These are phyloP conservation scores for Cenchrus americanus DNA, from an alignment of 176 grass and related monocot species.

Conservation along the genomic window DNA sequence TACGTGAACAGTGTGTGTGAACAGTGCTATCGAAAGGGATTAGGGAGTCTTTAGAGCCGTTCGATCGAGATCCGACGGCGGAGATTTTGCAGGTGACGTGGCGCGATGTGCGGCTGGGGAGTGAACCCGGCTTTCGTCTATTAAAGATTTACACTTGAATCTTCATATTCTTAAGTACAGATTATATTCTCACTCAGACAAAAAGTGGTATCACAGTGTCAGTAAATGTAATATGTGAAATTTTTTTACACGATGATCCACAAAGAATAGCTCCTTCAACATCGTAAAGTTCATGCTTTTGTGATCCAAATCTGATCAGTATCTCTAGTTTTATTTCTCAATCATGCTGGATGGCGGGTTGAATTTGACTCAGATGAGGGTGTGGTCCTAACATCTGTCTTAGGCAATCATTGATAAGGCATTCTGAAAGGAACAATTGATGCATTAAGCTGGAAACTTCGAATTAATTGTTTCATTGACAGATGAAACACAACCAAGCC, in stretches of 20 bases:
- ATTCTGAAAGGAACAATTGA: not conserved
- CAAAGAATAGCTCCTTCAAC: not conserved
- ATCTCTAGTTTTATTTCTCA: slow-evolving; percentile 1
- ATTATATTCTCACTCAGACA: slow-evolving; percentile 15
- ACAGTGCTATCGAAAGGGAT: too few species aligned
- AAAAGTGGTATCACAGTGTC: not conserved
- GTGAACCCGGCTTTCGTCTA: too few species aligned
- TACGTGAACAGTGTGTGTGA: too few species aligned
- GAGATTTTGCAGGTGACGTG: too few species aligned
- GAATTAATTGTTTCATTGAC: not conserved
- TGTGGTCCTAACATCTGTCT: slow-evolving; percentile 65
- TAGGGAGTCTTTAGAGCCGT: too few species aligned
- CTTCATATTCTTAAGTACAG: not conserved
- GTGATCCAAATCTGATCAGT: slow-evolving; percentile 5
- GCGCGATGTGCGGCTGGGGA: too few species aligned
- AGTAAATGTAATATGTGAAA: not conserved
- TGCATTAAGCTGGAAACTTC: not conserved
- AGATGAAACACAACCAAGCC: not conserved
- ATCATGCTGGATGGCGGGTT: slow-evolving; percentile 50
- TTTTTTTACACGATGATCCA: not conserved
- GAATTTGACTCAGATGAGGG: slow-evolving; percentile 74
- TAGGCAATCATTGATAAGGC: slow-evolving; percentile 1
- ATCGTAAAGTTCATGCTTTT: not conserved
- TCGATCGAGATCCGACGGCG: too few species aligned
- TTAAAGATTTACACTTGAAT: slow-evolving; percentile 16